These are phyloP conservation scores for Hyphopichia burtonii DNA, from an alignment of 1,139 yeast genomes.

Conservation along the genomic window DNA sequence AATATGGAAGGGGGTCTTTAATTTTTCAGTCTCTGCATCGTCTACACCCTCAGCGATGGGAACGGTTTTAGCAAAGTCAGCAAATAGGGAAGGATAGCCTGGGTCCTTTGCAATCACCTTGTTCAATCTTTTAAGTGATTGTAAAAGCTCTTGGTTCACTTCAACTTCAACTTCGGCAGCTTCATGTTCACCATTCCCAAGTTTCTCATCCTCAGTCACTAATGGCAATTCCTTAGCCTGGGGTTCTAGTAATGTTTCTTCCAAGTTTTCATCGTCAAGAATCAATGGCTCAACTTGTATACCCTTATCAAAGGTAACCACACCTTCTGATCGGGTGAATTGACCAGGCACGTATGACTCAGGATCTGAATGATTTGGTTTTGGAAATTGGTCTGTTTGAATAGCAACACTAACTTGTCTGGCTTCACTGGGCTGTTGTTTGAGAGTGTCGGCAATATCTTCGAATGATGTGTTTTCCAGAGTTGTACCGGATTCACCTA, in stretches of 20 bases:
- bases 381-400: slow-evolving; percentile 19
- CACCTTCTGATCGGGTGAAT: slow-evolving; percentile 17
- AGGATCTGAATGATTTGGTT: neutral
- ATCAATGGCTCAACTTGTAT: slow-evolving; percentile 21
- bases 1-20: neutral
- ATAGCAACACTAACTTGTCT: slow-evolving; percentile 22
- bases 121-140: slow-evolving; percentile 17
- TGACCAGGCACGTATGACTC: too few species aligned
- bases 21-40: slow-evolving; percentile 17
- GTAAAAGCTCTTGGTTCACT: slow-evolving; percentile 10
- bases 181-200: neutral
- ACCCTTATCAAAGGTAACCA: slow-evolving; percentile 28
- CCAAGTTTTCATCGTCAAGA: slow-evolving; percentile 2
- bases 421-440: slow-evolving; percentile 6
- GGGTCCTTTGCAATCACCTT: slow-evolving; percentile 12
- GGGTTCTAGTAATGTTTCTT: neutral
- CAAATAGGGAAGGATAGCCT: slow-evolving; percentile 7
- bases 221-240: too few species aligned
- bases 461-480: slow-evolving; percentile 17
- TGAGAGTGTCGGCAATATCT: slow-evolving; percentile 16
- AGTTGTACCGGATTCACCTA: slow-evolving; percentile 10
- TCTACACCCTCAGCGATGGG: slow-evolving; percentile 41
- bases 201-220: neutral
- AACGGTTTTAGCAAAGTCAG: slow-evolving; percentile 11
- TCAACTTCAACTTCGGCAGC: neutral